Base-by-base conservation (phyloP, 2,329 filamentous ascomycete genomes). In the Falciphora oryzae region DNA sequence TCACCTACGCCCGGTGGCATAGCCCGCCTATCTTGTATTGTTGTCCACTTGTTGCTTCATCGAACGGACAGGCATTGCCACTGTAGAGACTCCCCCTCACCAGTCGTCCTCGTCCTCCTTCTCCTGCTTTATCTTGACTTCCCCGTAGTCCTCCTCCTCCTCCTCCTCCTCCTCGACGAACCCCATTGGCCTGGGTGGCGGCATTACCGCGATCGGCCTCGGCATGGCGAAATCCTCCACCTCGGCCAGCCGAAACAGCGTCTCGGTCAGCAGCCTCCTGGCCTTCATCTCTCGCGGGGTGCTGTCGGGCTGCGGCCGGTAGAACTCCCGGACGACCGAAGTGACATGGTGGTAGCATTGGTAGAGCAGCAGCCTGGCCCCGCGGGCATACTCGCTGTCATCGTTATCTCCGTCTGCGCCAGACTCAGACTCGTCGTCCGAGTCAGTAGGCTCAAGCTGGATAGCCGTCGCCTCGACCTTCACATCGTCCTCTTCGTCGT, bases 291-390 rank as follows among this genome's bases (percentile, higher is more conserved):
- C 85, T 6, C 78, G 75, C 22, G 74, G 75, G 61, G 77, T 82
- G 66, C 81, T 83, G 63, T 82, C 79, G 3, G 70, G 72, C 4
- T 76, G 75, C 2, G 82, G 82, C 2, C 83, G 78, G 69, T 85
- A 86, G 69, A 85, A 85, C 66, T 85, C 83, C 38, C 73, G 76
- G 2, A 86, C 84, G 6, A 88, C 79, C 56, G 76, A 73, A 5
- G 80, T 78, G 1, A 82, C 75, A 4, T 83, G 80, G 67, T 86
- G 83, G 70, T 85, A 87, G 69, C 82, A 84, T 67, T 82, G 79
- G 73, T 88, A 88, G 3, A 88, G 72, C 2, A 87, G 72, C 8
- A 85, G 69, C 14, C 85, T 78, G 2, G 79, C 73, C n/a, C 74
- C 69, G 0, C 77, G 78, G 65, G 78, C 78, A n/a, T 75, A 11